Conservation (phyloP, 345 rosid genomes). For the rapeseed (Brassica napus) region DNA sequence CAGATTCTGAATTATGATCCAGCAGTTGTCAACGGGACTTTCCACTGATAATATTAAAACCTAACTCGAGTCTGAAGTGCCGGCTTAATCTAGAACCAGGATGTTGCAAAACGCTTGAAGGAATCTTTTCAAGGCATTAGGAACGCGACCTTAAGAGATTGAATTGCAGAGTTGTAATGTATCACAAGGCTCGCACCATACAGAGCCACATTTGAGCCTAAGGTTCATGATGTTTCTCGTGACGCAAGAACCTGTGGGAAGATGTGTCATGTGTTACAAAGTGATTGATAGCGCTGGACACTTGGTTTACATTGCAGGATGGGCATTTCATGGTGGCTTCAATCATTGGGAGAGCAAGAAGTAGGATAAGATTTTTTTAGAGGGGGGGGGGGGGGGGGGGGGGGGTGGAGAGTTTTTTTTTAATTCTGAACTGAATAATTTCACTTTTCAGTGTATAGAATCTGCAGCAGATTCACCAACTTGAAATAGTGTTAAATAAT, state of each 20-base stretch:
- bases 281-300: conserved; percentile 77
- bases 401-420: no score
- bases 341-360: no score
- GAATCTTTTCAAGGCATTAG: conserved; percentile 55
- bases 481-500: no score
- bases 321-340: conserved; percentile 51
- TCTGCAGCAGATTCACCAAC: no score
- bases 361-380: no score
- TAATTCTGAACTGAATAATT: no score
- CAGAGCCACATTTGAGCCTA: conserved; percentile 50
- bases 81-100: conserved; percentile 64
- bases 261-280: conserved; percentile 49
- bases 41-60: conserved; percentile 53
- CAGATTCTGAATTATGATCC: conserved; percentile 47
- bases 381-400: no score
- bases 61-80: conserved; percentile 62
- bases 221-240: conserved; percentile 38
- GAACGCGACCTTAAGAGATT: conserved; percentile 70
- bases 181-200: conserved; percentile 77
- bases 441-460: no score
- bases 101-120: conserved; percentile 51
- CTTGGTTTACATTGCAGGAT: conserved; percentile 79
- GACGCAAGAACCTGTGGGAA: conserved; percentile 73
- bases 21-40: conserved; percentile 58
- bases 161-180: conserved; percentile 61